Evolutionary conservation across 1,284 basidiomycete genomes (phyloP).

Genomic region (Ustilago lituana): DNA sequence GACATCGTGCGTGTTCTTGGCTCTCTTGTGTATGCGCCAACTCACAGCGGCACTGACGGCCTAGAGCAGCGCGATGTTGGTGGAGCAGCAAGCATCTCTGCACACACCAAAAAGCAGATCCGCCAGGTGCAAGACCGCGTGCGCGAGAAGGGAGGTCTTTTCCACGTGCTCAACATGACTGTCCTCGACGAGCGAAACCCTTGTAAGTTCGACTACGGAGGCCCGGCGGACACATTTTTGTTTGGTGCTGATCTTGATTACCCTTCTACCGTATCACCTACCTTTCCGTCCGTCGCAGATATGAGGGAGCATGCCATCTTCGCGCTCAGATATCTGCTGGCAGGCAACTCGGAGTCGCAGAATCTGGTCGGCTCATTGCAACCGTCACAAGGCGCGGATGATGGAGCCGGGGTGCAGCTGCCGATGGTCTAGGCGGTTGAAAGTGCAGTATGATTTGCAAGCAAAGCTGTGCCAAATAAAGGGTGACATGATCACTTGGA

Average conservation of each 20-base stretch:
- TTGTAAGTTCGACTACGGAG: constrained; percentile 30
- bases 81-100: too few relatives aligned
- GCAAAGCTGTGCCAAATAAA: too few relatives aligned
- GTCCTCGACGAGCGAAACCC: constrained; percentile 60
- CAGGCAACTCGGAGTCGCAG: constrained; percentile 55
- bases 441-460: background rate
- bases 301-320: constrained; percentile 65
- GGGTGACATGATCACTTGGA: constrained; percentile 16
- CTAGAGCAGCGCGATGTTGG: too few relatives aligned
- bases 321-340: constrained; percentile 58
- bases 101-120: constrained; percentile 20
- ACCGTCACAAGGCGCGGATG: constrained; percentile 19
- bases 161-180: constrained; percentile 61
- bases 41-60: background rate
- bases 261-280: too few relatives aligned
- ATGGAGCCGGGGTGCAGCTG: constrained; percentile 7
- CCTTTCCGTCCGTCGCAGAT: too few relatives aligned
- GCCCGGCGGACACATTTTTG: too few relatives aligned
- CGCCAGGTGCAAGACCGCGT: constrained; percentile 55
- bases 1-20: constrained; percentile 56
- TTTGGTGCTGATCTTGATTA: too few relatives aligned
- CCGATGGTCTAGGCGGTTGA: constrained; percentile 22
- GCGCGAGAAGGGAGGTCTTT: constrained; percentile 54
- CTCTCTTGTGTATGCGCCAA: constrained; percentile 35
- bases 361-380: constrained; percentile 44